Base-by-base conservation (phyloP, 2,329 filamentous ascomycete species). In the Cladosporium halotolerans region DNA sequence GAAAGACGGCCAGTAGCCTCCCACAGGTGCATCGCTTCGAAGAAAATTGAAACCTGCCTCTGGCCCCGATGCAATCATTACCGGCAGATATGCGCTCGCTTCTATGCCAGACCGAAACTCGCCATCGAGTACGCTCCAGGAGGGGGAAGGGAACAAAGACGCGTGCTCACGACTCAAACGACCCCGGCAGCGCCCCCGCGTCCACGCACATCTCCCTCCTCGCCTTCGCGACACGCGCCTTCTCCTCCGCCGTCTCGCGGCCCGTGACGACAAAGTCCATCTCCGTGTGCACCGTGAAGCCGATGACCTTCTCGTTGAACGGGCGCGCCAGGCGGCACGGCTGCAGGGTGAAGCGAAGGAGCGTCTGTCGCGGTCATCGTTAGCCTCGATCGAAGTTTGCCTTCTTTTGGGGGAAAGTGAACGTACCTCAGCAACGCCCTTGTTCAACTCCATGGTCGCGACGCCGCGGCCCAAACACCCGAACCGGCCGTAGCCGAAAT, bases 381-480 rank as follows among this genome's bases (percentile, higher is more conserved):
- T 40, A 52, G 49, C 4, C 3, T 18, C 16, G 2, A 16, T 16
- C 16, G 16, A 16, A 2, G 2, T 16, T 16, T 6, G n/a, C n/a
- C n/a, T n/a, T n/a, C n/a, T n/a, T n/a, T n/a, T n/a, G n/a, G n/a
- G n/a, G n/a, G n/a, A n/a, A n/a, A n/a, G n/a, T n/a, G n/a, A n/a
- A n/a, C n/a, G n/a, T n/a, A n/a, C n/a, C n/a, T n/a, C 68, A 34
- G 68, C 63, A 32, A 71, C 59, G 9, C 64, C 68, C 55, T 71
- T 70, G 60, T 70, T 69, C 51, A 71, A 45, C 59, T 71, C 68
- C 68, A 70, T 70, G 11, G 60, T 68, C 40, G 68, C 68, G 14
- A 70, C 68, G 5, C 68, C 67, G 14, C 67, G 54, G 6, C 68
- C 68, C 2, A 71, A 55, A 59, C 68, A 71, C 4, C 68, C 68